phyloP scores from a whole-genome alignment of 805 yeast species.

The Torulaspora maleeae region DNA sequence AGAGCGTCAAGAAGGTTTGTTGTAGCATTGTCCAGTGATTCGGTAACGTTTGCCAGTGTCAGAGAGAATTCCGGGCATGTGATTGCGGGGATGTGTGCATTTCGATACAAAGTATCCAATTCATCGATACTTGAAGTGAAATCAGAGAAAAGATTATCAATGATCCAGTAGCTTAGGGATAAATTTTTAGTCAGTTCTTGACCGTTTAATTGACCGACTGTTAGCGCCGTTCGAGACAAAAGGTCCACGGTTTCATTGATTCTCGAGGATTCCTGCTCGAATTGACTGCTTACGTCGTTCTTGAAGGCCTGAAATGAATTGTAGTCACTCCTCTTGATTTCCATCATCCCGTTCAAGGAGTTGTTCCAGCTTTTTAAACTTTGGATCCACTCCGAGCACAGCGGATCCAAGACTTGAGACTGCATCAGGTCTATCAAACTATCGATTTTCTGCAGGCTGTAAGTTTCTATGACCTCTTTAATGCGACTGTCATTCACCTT shows the following conservation, averaged over 20 bases:
- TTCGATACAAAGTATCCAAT: not conserved
- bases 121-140: conserved; percentile 4
- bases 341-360: conserved; percentile 3
- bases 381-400: conserved; percentile 3
- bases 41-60: not conserved
- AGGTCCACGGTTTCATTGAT: conserved; percentile 15
- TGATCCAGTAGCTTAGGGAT: conserved; percentile 13
- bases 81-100: not conserved
- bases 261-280: conserved; percentile 12
- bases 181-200: conserved; percentile 5
- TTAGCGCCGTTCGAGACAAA: conserved; percentile 12
- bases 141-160: conserved; percentile 12
- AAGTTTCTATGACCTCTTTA: not conserved
- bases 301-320: conserved; percentile 8
- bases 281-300: conserved; percentile 9
- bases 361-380: conserved; percentile 12
- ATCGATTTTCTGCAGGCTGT: not conserved
- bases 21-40: not conserved
- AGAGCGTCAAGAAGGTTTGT: not conserved
- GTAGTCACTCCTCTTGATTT: conserved; percentile 4
- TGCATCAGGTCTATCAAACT: not conserved
- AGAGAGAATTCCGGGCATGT: not conserved
- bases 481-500: conserved; percentile 1
- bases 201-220: conserved; percentile 5
- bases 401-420: not conserved